Evolutionary conservation across 2,329 filamentous ascomycete species (phyloP).

Genomic region (Nannizziopsis barbatae): DNA sequence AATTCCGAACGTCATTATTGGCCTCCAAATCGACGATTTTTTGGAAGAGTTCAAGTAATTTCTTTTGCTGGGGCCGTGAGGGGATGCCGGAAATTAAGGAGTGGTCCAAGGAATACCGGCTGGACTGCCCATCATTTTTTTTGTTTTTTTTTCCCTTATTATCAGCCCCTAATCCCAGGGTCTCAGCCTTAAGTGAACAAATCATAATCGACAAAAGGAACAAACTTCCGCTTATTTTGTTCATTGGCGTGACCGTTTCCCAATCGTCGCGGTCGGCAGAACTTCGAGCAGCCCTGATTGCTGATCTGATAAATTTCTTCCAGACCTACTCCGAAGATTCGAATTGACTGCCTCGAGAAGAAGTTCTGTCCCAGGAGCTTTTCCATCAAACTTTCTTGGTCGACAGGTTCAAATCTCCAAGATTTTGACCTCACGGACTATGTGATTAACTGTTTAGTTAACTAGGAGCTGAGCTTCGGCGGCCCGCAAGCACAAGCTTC

Average conservation of each 20-base stretch:
- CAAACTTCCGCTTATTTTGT: background rate
- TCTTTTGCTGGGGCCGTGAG: background rate
- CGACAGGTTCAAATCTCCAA: no score
- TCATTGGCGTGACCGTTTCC: background rate
- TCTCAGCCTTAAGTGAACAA: conserved; percentile 8
- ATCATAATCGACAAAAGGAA: background rate
- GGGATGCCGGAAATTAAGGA: conserved; percentile 7
- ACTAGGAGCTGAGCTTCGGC: no score
- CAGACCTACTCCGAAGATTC: no score
- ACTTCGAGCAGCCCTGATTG: background rate
- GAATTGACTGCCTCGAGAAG: no score
- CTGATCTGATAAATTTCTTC: background rate
- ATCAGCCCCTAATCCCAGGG: background rate
- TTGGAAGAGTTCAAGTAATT: background rate
- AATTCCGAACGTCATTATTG: no score
- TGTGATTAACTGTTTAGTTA: no score
- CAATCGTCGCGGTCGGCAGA: background rate
- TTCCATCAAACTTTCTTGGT: no score
- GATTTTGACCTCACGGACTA: no score
- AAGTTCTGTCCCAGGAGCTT: no score
- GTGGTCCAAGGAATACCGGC: background rate
- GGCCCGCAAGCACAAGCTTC: no score
- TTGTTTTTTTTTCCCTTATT: no score
- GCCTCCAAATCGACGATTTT: background rate
- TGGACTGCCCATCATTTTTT: background rate